Base-by-base conservation (phyloP, 2,329 filamentous ascomycete species). In the Trichoderma arundinaceum region DNA sequence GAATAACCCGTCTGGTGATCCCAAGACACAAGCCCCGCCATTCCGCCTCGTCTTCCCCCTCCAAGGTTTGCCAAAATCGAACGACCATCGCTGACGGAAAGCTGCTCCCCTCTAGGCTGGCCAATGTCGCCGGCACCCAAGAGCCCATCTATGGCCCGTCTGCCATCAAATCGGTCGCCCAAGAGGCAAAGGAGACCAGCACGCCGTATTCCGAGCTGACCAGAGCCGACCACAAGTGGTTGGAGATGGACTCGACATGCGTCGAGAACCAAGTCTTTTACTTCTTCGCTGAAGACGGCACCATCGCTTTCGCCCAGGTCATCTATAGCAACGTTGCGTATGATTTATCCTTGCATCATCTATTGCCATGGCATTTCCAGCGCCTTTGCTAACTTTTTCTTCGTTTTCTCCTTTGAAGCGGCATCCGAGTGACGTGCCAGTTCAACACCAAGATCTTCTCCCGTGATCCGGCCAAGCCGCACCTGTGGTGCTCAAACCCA, bases 261-360 rank as follows among this genome's bases (percentile, higher is more conserved):
- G 95, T 98, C 72, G 95, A 99, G 84, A 97, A 92, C 35, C 91
- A 97, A 82, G 93, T 86, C 69, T 99, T 97, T 82, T 99, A 99
- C 82, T 81, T 97, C 74, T 89, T 89, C 79, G 84, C 90, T 64
- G 91, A 97, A 68, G 87, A 83, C 67, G 95, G 95, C 58, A 84
- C 89, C 69, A 78, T 94, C 69, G 92, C 86, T 61, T 86, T 97
- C 78, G 88, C 87, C 67, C 95, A 99, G 84, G 86, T 98, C 79
- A 97, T 99, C 77, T 97, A 98, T 84, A 98, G 92, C 83, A 97
- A 97, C 80, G 91, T 99, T 77, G 90, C 88, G 94, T 97, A 88
- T 79, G 90, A 56, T 57, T 65, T 39, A 13, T 7, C 43, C 10
- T 1, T 17, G 13, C 22, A 7, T 7, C 12, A 13, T 17, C 38